Conservation (phyloP, 768 basidiomycete species). For the Amyloporia xantha region DNA sequence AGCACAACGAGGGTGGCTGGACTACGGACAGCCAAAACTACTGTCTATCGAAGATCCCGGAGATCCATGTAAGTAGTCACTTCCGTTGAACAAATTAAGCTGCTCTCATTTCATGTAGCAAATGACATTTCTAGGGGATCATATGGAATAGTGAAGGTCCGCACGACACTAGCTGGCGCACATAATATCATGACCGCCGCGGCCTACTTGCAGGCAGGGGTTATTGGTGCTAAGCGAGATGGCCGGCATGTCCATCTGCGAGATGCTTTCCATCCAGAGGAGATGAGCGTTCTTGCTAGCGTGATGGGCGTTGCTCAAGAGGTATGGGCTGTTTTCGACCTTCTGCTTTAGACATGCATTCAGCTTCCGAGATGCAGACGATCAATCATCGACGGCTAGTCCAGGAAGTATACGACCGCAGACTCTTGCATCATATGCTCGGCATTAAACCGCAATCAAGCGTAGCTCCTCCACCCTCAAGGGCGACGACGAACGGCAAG, state of each 20-base stretch:
- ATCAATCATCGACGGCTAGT: slow-evolving; percentile 68
- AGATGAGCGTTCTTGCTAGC: slow-evolving; percentile 72
- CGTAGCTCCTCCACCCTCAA: slow-evolving; percentile 2
- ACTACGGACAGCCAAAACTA: slow-evolving; percentile 46
- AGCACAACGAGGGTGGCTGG: slow-evolving; percentile 72
- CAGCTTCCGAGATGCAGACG: too few species aligned
- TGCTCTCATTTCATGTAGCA: slow-evolving; percentile 36
- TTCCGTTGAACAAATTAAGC: neutral
- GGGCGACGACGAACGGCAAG: slow-evolving; percentile 5
- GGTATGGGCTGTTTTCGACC: slow-evolving; percentile 48
- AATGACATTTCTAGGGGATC: slow-evolving; percentile 93
- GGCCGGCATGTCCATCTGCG: slow-evolving; percentile 43
- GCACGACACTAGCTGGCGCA: slow-evolving; percentile 78
- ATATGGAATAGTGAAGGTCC: slow-evolving; percentile 76
- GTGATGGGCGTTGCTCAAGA: slow-evolving; percentile 82
- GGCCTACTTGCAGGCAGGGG: slow-evolving; percentile 57
- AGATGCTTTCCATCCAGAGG: slow-evolving; percentile 42
- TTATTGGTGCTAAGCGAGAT: slow-evolving; percentile 49
- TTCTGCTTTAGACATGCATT: too few species aligned
- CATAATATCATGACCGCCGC: slow-evolving; percentile 70
- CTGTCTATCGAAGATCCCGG: slow-evolving; percentile 93
- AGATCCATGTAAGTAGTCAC: slow-evolving; percentile 60
- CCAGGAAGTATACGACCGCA: slow-evolving; percentile 58
- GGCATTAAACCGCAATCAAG: slow-evolving; percentile 29
- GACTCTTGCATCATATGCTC: slow-evolving; percentile 52